Base-by-base conservation (phyloP, 1,284 basidiomycete species). In the Schizophyllum commune region DNA sequence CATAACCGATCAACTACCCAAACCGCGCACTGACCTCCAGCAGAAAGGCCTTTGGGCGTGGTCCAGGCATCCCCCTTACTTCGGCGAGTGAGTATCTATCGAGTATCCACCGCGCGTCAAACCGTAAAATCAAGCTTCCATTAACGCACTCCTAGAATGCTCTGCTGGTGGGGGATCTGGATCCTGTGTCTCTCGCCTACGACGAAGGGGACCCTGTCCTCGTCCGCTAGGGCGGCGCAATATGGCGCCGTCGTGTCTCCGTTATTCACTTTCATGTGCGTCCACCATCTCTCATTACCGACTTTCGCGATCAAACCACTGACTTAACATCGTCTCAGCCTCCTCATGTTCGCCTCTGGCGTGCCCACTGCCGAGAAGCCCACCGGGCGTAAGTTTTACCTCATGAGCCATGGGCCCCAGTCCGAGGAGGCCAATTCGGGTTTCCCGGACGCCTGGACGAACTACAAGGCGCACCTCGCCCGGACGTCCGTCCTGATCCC, bases 121-220 rank as follows among this genome's bases (percentile, higher is more conserved):
- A 56, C n/a, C n/a, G n/a, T n/a, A n/a, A n/a, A n/a, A n/a, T n/a
- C n/a, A n/a, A n/a, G n/a, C n/a, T n/a, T 61, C 58, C 32, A 58
- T 55, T 52, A 55, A 54, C 33, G n/a, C 5, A 52, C 15, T 57
- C n/a, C 1, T 62, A 84, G 83, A 69, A 89, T 89, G 63, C 69
- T 86, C 55, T 84, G 87, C 64, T 88, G 87, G 82, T 89, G 86
- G 86, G 87, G 87, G 1, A 81, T 89, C 21, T 90, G 85, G 83
- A 78, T 82, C 20, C 71, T 89, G 1, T 82, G 81, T 61, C 72
- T 88, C 19, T 83, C 85, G 5, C 84, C 86, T 0, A 78, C 81
- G 1, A 78, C 75, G 15, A 76, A 84, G 58, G 80, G 80, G 13
- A 65, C 65, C 9, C 69, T 84, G 9, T 60, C 76, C 2, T 69